These are phyloP conservation scores for Acidomyces sp. DNA, from an alignment of 495 filamentous ascomycete genomes.

Conservation along the genomic window DNA sequence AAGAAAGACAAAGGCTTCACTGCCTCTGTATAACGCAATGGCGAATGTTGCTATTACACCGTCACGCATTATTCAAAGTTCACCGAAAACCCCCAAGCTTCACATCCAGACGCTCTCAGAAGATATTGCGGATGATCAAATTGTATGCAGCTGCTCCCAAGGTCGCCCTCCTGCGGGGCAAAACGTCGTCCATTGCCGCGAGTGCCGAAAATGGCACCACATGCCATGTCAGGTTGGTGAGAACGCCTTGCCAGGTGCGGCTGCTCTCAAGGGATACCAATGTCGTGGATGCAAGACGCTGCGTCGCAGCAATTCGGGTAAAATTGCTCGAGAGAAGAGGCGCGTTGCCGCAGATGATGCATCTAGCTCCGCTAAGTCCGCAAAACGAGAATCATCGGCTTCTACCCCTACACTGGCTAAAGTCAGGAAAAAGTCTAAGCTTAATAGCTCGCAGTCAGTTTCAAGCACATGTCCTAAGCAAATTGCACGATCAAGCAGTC, in stretches of 20 bases:
- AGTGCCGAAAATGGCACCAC: slow-evolving; percentile 2
- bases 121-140: background rate
- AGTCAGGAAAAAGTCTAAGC: background rate
- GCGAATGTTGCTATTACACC: background rate
- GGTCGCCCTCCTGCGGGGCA: background rate
- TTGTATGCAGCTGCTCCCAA: slow-evolving; percentile 3
- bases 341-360: no score
- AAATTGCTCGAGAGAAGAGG: background rate
- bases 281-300: background rate
- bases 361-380: background rate
- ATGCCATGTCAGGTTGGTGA: slow-evolving; percentile 6
- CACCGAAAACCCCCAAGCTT: background rate
- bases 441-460: no score
- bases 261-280: background rate
- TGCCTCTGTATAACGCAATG: background rate
- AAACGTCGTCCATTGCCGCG: background rate
- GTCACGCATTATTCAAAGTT: background rate
- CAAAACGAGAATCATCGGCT: background rate
- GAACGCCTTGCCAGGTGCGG: background rate
- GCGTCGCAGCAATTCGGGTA: slow-evolving; percentile 1
- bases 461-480: no score
- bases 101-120: background rate
- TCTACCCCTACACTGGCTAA: background rate
- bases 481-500: no score
- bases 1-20: background rate